phyloP scores from a whole-genome alignment of 805 yeast species.

The Lipomyces yamanashiensis region DNA sequence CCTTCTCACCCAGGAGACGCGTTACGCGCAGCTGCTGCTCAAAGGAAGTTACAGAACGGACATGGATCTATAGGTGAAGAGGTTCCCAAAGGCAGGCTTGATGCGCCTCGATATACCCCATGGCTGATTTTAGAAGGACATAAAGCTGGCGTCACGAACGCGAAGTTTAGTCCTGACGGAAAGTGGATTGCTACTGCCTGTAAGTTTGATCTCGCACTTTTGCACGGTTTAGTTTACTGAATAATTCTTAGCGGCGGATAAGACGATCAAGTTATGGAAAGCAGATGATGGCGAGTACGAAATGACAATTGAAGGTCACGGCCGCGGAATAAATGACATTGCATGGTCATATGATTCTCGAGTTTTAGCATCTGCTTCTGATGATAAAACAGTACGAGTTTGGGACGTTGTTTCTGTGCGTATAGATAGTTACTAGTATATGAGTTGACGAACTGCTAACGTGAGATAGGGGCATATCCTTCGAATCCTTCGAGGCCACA shows the following conservation, averaged over 20 bases:
- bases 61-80: not conserved
- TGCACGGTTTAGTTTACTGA: not conserved
- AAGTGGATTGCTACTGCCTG: constrained; percentile 35
- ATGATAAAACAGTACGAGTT: constrained; percentile 77
- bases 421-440: not conserved
- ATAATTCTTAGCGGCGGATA: constrained; percentile 47
- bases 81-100: not conserved
- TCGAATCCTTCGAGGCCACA: constrained; percentile 69
- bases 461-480: constrained; percentile 38
- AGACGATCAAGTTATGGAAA: constrained; percentile 63
- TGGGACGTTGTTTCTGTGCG: constrained; percentile 65
- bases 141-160: constrained; percentile 26
- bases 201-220: constrained; percentile 6
- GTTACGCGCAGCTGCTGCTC: not conserved
- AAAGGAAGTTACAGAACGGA: not conserved
- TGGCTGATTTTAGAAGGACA: constrained; percentile 25
- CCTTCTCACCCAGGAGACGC: constrained; percentile 28
- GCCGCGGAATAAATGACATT: constrained; percentile 72
- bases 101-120: constrained; percentile 15
- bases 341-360: constrained; percentile 77
- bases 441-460: not conserved
- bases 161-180: constrained; percentile 30
- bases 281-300: constrained; percentile 47
- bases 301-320: constrained; percentile 58
- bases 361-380: constrained; percentile 81